These are phyloP conservation scores for Colletotrichum sp. DNA, from an alignment of 2,329 filamentous ascomycete species.

Conservation along the genomic window DNA sequence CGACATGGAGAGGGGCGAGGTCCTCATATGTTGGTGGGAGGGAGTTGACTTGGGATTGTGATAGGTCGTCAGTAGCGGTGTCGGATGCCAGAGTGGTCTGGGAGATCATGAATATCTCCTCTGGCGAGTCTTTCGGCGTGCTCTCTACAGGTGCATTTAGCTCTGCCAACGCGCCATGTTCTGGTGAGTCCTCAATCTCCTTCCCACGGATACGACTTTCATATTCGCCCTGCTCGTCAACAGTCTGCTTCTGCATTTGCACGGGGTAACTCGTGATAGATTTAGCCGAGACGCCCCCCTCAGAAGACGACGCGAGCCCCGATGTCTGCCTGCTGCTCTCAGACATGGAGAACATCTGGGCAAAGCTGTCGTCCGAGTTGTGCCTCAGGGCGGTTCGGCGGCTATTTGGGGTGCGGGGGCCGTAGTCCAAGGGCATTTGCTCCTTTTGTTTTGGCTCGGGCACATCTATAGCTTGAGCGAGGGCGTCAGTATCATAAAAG, in stretches of 20 bases:
- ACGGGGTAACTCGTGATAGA: constrained; percentile 12
- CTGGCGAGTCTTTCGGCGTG: constrained; percentile 33
- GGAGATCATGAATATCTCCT: constrained; percentile 49
- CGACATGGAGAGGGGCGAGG: constrained; percentile 19
- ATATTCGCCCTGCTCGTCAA: constrained; percentile 39
- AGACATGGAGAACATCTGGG: constrained; percentile 64
- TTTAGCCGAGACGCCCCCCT: constrained; percentile 20
- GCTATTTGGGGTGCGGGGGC: constrained; percentile 33
- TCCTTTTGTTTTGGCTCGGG: constrained; percentile 43
- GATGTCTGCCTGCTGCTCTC: constrained; percentile 49
- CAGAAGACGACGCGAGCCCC: constrained; percentile 40
- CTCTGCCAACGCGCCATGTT: constrained; percentile 3
- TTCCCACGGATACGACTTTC: constrained; percentile 51
- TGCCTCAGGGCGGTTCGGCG: constrained; percentile 43
- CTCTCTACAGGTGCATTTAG: background rate
- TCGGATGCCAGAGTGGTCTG: constrained; percentile 45
- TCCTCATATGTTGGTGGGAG: constrained; percentile 5
- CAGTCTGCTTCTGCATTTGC: constrained; percentile 26
- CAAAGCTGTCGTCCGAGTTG: constrained; percentile 64
- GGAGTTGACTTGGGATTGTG: constrained; percentile 7
- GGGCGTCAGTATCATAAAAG: constrained; percentile 66
- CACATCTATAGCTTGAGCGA: constrained; percentile 58
- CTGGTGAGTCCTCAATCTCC: constrained; percentile 31
- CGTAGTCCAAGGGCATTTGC: constrained; percentile 40
- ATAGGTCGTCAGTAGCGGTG: constrained; percentile 34